These are phyloP conservation scores for Calonectria naviculata DNA, from an alignment of 2,329 filamentous ascomycete genomes.

Conservation along the genomic window DNA sequence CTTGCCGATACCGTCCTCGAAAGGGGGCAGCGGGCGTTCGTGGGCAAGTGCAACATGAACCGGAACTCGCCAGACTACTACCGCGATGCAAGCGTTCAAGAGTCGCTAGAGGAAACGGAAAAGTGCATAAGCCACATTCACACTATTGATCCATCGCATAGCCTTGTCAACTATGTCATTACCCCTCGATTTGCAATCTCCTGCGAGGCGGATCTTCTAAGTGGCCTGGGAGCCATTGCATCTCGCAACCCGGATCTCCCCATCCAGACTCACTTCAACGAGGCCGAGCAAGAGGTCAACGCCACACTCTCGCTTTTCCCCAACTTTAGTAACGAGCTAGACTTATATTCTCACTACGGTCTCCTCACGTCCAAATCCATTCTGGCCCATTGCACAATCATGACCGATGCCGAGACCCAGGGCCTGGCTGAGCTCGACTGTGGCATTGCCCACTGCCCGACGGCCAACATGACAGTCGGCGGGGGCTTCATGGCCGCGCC, in stretches of 20 bases:
- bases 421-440: slow-evolving; percentile 60
- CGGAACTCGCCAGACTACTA: slow-evolving; percentile 66
- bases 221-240: slow-evolving; percentile 66
- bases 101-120: slow-evolving; percentile 61
- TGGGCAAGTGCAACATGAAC: slow-evolving; percentile 73
- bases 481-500: slow-evolving; percentile 72
- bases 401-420: slow-evolving; percentile 66
- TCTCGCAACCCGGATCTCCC: slow-evolving; percentile 58
- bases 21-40: slow-evolving; percentile 67
- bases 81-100: slow-evolving; percentile 56
- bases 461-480: slow-evolving; percentile 71
- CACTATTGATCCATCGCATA: slow-evolving; percentile 54
- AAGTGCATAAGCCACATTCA: slow-evolving; percentile 61
- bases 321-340: slow-evolving; percentile 65
- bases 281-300: slow-evolving; percentile 69
- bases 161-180: slow-evolving; percentile 61
- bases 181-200: slow-evolving; percentile 72
- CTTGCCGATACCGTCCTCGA: slow-evolving; percentile 64
- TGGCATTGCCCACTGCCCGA: slow-evolving; percentile 73
- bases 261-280: slow-evolving; percentile 77
- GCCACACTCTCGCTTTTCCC: slow-evolving; percentile 68
- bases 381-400: slow-evolving; percentile 74
- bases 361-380: slow-evolving; percentile 67
- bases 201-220: slow-evolving; percentile 65
- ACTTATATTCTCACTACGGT: slow-evolving; percentile 67